Base-by-base conservation (phyloP, 2,329 filamentous ascomycete species). In the Chalaropsis ovoidea region DNA sequence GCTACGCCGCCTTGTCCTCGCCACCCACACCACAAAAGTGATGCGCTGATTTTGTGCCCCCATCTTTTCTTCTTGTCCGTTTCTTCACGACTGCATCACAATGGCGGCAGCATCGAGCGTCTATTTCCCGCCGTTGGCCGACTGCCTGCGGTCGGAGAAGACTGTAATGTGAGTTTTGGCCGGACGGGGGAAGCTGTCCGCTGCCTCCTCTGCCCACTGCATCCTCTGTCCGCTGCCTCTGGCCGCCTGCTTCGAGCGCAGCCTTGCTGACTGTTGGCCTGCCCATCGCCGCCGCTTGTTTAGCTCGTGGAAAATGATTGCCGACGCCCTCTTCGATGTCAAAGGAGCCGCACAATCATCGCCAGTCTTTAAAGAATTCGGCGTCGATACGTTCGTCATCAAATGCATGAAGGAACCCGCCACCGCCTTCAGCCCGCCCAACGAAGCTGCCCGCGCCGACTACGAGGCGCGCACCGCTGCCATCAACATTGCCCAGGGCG, bases 401-500 rank as follows among this genome's bases (percentile, higher is more conserved):
- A 78, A 81, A 65, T 79, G 92, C 67, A 81, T 96, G 67, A 84
- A 82, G 70, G 81, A 83, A 65, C 87, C 89, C 31, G 80, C 86
- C 71, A 81, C 80, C 69, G 84, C 86, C 52, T 95, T 93, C 74
- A 77, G 82, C 67, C 75, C 81, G 71, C 80, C 69, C 79, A 84
- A 82, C 69, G 73, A 83, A 63, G 79, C 84, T 71, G 82, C 87
- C 39, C 89, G 86, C 74, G 80, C 82, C 69, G 82, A 83, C 19
- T 95, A 95, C 72, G 88, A 95, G 68, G 88, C 88, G 22, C 91
- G 87, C 75, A 95, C 89, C 0, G 88, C 91, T 24, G 88, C 91
- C 4, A 95, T 96, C 68, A 88, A 95, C 73, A 84, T 91, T 61
- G 84, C 89, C 1, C 85, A 88, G 19, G 83, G 83, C 4, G 78